Base-by-base conservation (phyloP, 495 filamentous ascomycete genomes). In the Aspergillus baeticus region DNA sequence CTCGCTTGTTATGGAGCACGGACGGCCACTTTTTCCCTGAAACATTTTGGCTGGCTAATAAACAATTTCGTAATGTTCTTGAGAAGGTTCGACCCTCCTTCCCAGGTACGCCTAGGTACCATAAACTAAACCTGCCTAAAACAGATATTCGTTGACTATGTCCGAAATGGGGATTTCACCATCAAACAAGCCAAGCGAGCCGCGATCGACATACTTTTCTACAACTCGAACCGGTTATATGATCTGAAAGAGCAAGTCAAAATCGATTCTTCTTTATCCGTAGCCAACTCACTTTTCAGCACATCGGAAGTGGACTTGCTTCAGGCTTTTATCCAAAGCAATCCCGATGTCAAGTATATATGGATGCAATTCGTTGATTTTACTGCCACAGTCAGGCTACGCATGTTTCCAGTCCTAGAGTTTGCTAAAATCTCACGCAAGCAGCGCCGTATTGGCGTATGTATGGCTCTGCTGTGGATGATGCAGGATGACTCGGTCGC, bases 21-120 rank as follows among this genome's bases (percentile, higher is more conserved):
- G 91, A 95, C 69, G 91, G 89, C 0, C 87, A 92, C 64, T 88
- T 81, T 66, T 90, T 90, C 57, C 88, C 92, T 0, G 92, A 96
- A 68, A 90, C 88, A 1, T 96, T 85, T 65, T 82, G 89, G 64
- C 74, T 94, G 34, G 89, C 90, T 14, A 86, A 88, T 50, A 77
- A 78, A 50, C 91, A 96, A 68, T 86, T 92, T 57, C 82, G 91
- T 20, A 85, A 91, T 52, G 88, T 81, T 8, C 71, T 95, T 33
- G 81, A 88, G 63, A 80, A 73, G 58, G 87, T 90, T 23, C 38
- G 3, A 13, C 3, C 3, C 6, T 26, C 26, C 23, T n/a, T n/a
- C n/a, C n/a, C 11, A 5, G 14, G 37, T 31, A 11, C 10, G 23
- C 26, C 17, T 7, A 22, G 35, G 22, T 20, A n/a, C 4, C 23